Conservation (phyloP, 805 yeast genomes). For the Yarrowia deformans region DNA sequence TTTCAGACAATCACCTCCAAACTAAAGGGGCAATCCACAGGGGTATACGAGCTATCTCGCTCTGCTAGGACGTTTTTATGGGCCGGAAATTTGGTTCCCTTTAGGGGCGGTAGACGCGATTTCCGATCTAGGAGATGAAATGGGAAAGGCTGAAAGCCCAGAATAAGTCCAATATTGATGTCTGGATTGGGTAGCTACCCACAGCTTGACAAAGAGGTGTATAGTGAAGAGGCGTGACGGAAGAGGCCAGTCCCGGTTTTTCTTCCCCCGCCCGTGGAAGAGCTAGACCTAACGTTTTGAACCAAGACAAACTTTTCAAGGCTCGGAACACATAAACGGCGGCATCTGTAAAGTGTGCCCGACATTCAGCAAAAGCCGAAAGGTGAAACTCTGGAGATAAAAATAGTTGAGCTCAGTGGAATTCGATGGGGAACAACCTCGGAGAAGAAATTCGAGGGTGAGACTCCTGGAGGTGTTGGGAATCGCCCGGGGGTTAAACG, state of each 20-base stretch:
- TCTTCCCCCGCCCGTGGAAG: not conserved
- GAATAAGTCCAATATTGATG: not conserved
- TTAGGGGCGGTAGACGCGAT: not conserved
- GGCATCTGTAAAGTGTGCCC: too few relatives aligned
- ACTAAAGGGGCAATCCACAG: slow-evolving; percentile 12
- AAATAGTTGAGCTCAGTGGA: not conserved
- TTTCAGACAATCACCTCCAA: not conserved
- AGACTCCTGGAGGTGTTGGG: not conserved
- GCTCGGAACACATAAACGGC: not conserved
- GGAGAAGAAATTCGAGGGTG: not conserved
- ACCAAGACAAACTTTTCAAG: not conserved
- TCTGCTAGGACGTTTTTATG: not conserved
- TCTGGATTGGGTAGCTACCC: not conserved
- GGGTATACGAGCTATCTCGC: slow-evolving; percentile 22
- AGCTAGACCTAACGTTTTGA: not conserved
- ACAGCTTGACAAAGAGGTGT: too few relatives aligned
- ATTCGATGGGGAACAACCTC: not conserved
- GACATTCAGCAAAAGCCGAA: not conserved
- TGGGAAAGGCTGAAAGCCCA: not conserved
- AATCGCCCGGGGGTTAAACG: too few relatives aligned
- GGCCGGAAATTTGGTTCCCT: not conserved
- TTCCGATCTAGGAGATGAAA: not conserved
- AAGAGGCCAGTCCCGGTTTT: too few relatives aligned
- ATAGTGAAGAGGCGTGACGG: too few relatives aligned
- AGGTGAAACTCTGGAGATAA: not conserved